phyloP scores from a whole-genome alignment of 306 rosid genomes.

The Hylodesmum podocarpum region DNA sequence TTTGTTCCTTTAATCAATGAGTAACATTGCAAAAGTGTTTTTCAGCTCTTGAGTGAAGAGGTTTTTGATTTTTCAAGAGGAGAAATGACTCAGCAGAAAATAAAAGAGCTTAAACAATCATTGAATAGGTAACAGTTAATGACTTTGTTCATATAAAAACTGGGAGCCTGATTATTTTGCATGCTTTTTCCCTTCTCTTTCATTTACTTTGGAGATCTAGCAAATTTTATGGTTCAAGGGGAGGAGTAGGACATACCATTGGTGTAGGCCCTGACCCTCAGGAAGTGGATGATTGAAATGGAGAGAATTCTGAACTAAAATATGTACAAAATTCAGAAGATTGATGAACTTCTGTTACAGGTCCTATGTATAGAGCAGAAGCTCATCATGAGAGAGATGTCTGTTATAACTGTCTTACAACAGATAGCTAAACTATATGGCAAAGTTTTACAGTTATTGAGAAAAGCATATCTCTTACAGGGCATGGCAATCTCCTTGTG shows the following conservation, averaged over 20 bases:
- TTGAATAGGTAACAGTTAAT: constrained; percentile 57
- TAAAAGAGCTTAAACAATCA: constrained; percentile 45
- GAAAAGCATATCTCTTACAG: neutral
- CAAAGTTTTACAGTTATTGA: neutral
- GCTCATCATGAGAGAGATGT: neutral
- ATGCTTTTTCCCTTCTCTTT: neutral
- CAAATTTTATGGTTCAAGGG: neutral
- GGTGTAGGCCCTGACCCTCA: neutral
- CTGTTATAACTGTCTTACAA: neutral
- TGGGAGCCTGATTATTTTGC: neutral
- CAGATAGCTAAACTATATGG: neutral
- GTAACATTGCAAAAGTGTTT: constrained; percentile 4
- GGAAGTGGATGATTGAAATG: neutral
- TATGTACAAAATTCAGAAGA: neutral
- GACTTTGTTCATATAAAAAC: neutral
- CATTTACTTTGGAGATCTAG: neutral
- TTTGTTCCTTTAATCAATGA: neutral
- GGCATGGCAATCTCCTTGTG: neutral
- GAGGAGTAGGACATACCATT: neutral
- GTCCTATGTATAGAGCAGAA: neutral
- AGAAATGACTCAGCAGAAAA: constrained; percentile 50
- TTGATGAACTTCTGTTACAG: neutral
- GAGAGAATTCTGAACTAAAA: neutral
- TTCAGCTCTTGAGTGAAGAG: constrained; percentile 49
- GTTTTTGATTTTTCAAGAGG: constrained; percentile 53